A percentile compares a stretch with the other conserved stretches of the same genome.
Evolutionary conservation across 805 yeast genomes (phyloP).

Genomic region (Yamadazyma sp.): DNA sequence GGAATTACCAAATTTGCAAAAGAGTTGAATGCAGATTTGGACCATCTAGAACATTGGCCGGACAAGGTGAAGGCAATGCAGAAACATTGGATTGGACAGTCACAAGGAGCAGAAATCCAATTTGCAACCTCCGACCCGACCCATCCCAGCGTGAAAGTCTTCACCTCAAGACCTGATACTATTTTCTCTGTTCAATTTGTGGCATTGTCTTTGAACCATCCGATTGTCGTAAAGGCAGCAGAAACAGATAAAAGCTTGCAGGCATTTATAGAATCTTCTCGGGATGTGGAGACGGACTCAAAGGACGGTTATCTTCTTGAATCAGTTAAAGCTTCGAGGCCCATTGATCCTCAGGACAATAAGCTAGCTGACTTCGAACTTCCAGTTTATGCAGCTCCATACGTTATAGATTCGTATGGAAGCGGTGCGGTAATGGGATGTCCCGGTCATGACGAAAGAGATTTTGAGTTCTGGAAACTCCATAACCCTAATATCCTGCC

Average conservation of each 20-base stretch:
- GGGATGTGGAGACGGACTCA: slow-evolving; percentile 45
- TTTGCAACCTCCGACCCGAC: slow-evolving; percentile 39
- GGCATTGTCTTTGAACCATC: slow-evolving; percentile 75
- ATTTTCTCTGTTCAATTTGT: slow-evolving; percentile 77
- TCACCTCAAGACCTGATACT: slow-evolving; percentile 91
- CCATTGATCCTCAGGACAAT: slow-evolving; percentile 45
- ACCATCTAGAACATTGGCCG: slow-evolving; percentile 75
- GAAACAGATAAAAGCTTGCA: slow-evolving; percentile 39
- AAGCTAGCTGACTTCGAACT: slow-evolving; percentile 27
- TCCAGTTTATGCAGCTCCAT: slow-evolving; percentile 89
- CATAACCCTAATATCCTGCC: slow-evolving; percentile 51
- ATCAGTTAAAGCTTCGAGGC: slow-evolving; percentile 51
- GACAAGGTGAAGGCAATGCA: slow-evolving; percentile 87
- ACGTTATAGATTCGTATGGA: slow-evolving; percentile 81
- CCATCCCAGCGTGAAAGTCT: slow-evolving; percentile 46
- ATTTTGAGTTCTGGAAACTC: slow-evolving; percentile 72
- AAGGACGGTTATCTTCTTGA: slow-evolving; percentile 58
- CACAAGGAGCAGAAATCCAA: slow-evolving; percentile 70
- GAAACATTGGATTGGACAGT: slow-evolving; percentile 88
- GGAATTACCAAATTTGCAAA: slow-evolving; percentile 83
- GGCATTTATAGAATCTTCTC: slow-evolving; percentile 41
- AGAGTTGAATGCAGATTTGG: slow-evolving; percentile 64
- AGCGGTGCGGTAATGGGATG: slow-evolving; percentile 98
- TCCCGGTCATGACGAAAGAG: slow-evolving; percentile 91
- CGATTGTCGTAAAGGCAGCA: slow-evolving; percentile 47